These are phyloP conservation scores for Apophysomyces ossiformis DNA, from an alignment of 371 early-diverging fungal genomes.

Conservation along the genomic window DNA sequence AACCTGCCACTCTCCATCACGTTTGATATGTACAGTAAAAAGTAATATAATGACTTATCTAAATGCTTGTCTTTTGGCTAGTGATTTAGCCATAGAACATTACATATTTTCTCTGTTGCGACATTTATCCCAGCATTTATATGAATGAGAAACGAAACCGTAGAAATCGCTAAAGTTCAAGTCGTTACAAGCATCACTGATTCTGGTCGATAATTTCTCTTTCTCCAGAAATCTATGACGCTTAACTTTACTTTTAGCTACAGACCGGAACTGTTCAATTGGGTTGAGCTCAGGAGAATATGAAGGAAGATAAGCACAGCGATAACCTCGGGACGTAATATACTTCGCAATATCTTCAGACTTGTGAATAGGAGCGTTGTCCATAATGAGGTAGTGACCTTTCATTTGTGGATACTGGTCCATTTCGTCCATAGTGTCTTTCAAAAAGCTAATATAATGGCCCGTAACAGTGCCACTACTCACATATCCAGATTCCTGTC, in stretches of 20 bases:
- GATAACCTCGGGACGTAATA: constrained; percentile 15
- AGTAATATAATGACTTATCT: no score
- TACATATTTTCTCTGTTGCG: not conserved
- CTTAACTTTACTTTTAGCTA: constrained; percentile 17
- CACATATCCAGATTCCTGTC: constrained; percentile 15
- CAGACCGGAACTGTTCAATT: constrained; percentile 20
- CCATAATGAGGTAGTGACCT: constrained; percentile 27
- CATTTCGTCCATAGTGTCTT: constrained; percentile 22
- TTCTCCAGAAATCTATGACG: constrained; percentile 12
- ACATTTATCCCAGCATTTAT: no score
- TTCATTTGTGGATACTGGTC: constrained; percentile 24
- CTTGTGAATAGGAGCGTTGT: constrained; percentile 19
- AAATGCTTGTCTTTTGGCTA: no score
- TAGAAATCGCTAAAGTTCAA: not conserved
- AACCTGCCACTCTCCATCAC: no score
- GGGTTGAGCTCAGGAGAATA: constrained; percentile 25
- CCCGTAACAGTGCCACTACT: constrained; percentile 18
- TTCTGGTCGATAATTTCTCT: constrained; percentile 16
- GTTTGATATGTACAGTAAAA: no score
- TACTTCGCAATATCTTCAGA: constrained; percentile 14
- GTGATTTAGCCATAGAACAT: not conserved
- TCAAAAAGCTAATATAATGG: constrained; percentile 21
- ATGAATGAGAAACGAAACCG: no score
- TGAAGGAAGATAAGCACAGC: constrained; percentile 18
- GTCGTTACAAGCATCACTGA: constrained; percentile 14